Evolutionary conservation across 257 asterid species (phyloP), one percentile per base, ranked within the genome.

Genomic region (Solanum pinnatisectum): DNA sequence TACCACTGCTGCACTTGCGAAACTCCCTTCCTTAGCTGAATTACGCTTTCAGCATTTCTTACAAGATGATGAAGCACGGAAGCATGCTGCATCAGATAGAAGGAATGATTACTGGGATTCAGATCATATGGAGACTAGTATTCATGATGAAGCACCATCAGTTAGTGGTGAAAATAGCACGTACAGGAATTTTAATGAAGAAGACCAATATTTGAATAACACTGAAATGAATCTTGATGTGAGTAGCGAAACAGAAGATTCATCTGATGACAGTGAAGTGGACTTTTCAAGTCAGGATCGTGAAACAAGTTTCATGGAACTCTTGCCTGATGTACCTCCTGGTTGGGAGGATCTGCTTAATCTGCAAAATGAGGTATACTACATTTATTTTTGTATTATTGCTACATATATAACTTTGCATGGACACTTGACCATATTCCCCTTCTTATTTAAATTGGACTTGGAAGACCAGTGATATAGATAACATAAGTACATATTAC

Each of bases 191-290:
- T 73, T 91, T 88, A 90, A 81, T 89, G 85, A 87, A 67, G 91
- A 93, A 86, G 93, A 91, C 83, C 96, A 95, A 84, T 91, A 90
- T 65, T 87, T 91, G 86, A 89, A 86, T 87, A 88, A 90, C 85
- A 87, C 89, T 87, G 92, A 87, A 88, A 84, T 89, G 71, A 91
- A 74, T 91, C 92, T 88, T 87, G 94, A 91, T 87, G 85, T 85
- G 60, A 89, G 90, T 70, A 93, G 91, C 87, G 89, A 90, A 37
- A 63, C 87, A 83, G 94, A 92, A 83, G 92, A 91, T 87, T 94
- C 96, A 63, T 95, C 98, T 89, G 99, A 95, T 90, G 94, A 94
- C 90, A 94, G 96, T 85, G 98, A 94, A 82, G 95, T 95, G 84
- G 98, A 94, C 86, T 95, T 96, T 92, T 93, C 95, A 22, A 90